Evolutionary conservation across 306 rosid species (phyloP).

Genomic region (Prunus fruticosa): DNA sequence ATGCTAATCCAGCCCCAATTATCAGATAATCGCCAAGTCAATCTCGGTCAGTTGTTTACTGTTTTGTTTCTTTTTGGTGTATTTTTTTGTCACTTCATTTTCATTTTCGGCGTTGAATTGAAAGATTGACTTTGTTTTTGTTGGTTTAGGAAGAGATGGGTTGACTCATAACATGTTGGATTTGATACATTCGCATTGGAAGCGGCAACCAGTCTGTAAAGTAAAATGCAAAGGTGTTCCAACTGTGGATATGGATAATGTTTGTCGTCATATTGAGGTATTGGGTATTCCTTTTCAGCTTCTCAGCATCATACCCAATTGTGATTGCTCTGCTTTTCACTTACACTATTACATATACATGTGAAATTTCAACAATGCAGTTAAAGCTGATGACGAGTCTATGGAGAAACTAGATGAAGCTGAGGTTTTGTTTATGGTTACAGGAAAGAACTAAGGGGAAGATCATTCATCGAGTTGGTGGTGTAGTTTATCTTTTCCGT

Average conservation of each 20-base stretch:
- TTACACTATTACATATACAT: not conserved
- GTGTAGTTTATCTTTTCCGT: constrained; percentile 76
- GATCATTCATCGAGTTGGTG: constrained; percentile 84
- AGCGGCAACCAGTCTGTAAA: constrained; percentile 69
- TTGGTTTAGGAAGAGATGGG: constrained; percentile 84
- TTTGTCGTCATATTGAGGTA: constrained; percentile 87
- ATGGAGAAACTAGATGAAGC: not conserved
- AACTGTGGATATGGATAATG: constrained; percentile 86
- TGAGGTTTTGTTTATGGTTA: constrained; percentile 10
- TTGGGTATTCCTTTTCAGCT: not conserved
- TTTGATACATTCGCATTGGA: constrained; percentile 93
- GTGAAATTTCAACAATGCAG: not conserved
- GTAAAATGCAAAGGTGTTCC: constrained; percentile 94
- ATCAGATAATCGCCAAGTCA: constrained; percentile 78
- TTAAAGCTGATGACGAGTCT: not conserved
- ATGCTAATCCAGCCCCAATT: constrained; percentile 62
- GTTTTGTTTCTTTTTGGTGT: not conserved
- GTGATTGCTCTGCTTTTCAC: not conserved
- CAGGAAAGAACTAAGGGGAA: constrained; percentile 92
- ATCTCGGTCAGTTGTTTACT: constrained; percentile 60
- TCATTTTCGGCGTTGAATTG: not conserved
- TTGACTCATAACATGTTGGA: constrained; percentile 97
- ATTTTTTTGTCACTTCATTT: not conserved
- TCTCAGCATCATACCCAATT: not conserved
- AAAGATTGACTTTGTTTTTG: not conserved